Base-by-base conservation (phyloP, 177 flowering plant species). In the Vitis hybrid region DNA sequence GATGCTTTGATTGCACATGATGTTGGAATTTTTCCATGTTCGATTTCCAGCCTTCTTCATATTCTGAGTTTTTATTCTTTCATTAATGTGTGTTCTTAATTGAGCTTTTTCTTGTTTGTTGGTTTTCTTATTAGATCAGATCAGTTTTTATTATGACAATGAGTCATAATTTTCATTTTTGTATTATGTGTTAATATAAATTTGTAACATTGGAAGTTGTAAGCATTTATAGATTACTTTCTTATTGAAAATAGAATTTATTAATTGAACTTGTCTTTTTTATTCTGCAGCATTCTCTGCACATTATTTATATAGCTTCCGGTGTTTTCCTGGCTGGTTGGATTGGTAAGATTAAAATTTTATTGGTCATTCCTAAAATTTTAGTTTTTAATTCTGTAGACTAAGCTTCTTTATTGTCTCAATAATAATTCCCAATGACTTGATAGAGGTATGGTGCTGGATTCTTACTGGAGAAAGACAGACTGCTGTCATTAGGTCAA, bases 391-490 rank as follows among this genome's bases (percentile, higher is more conserved):
- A 40, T 51, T 17, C 14, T 45, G 60, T 10, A 2, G 6, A 58
- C 26, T 17, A 21, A 17, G n/a, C 8, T 50, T 62, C 59, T 61
- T 40, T 40, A 40, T 5, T 40, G 45, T 40, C 45, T 52, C n/a
- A 12, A 11, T 26, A 60, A 80, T 79, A 71, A 80, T 70, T 77
- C 70, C 8, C 71, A 72, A 51, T 74, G 26, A 40, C 82, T 52
- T 77, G 60, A 85, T 78, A 96, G 99, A 96, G 97, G 99, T 96
- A 57, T 91, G 97, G 23, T 96, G 99, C 82, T 96, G 99, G 99
- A 96, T 93, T 76, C 83, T 93, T 65, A 96, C 99, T 66, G 99
- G 99, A 65, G 99, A 96, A 79, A 75, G 99, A 74, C 99, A 96
- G 87, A 93, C 99, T 66, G 99, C 98, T 70, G 98, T 92, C 76